Conservation (phyloP, 768 basidiomycete genomes). For the Lactarius vividus region DNA sequence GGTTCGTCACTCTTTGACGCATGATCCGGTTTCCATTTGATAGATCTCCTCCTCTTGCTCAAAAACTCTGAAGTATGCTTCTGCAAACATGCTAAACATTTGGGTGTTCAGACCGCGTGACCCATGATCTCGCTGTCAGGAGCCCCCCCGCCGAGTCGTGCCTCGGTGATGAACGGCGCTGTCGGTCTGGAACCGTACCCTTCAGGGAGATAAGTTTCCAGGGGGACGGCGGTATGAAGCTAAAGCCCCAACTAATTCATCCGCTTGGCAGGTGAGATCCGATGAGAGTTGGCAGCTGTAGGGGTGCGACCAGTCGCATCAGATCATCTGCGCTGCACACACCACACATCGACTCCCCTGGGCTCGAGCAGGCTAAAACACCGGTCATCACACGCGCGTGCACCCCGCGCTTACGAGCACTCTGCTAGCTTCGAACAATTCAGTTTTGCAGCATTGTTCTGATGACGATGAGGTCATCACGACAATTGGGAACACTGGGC, state of each 20-base stretch:
- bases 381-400: not conserved
- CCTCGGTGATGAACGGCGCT: not conserved
- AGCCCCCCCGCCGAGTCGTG: not conserved
- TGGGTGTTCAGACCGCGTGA: not conserved
- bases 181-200: not conserved
- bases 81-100: not conserved
- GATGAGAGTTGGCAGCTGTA: not conserved
- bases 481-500: not conserved
- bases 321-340: not conserved
- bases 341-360: not conserved
- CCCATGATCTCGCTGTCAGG: not conserved
- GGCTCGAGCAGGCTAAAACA: not conserved
- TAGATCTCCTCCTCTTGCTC: not conserved
- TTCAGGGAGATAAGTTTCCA: not conserved
- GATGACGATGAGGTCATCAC: not conserved
- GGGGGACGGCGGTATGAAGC: not conserved
- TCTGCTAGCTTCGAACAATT: not conserved
- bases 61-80: not conserved
- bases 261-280: not conserved
- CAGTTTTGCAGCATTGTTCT: not conserved
- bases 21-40: constrained; percentile 2
- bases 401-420: not conserved
- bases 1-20: not conserved
- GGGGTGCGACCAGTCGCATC: not conserved
- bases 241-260: not conserved